phyloP scores from a whole-genome alignment of 2,329 filamentous ascomycete species.

The Ophiostoma novo-ulmi region DNA sequence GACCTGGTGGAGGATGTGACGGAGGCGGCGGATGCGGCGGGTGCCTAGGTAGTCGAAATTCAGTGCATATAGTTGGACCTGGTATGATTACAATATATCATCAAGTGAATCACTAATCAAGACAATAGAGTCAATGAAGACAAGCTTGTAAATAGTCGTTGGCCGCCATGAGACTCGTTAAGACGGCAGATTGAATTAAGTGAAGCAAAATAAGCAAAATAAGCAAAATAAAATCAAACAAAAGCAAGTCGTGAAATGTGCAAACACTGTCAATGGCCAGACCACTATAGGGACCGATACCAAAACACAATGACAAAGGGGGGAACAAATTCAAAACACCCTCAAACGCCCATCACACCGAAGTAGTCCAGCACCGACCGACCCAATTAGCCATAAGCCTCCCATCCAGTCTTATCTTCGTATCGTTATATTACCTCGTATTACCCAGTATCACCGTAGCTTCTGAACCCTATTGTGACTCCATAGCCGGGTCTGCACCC shows the following conservation, averaged over 20 bases:
- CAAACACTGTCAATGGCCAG: not conserved
- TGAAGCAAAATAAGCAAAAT: conserved; percentile 1
- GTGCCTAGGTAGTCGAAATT: not conserved
- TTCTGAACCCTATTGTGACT: not conserved
- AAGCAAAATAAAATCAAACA: not conserved
- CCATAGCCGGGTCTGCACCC: not conserved
- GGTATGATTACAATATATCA: not conserved
- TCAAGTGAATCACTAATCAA: not conserved
- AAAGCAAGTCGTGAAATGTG: not conserved
- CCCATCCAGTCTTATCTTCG: not conserved
- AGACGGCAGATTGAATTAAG: not conserved
- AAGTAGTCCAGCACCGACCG: not conserved
- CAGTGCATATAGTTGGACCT: not conserved
- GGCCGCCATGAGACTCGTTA: not conserved
- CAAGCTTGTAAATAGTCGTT: not conserved
- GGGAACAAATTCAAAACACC: not conserved
- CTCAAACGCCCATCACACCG: not conserved
- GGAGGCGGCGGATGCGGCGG: not conserved
- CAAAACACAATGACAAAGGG: not conserved
- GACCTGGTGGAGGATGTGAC: not conserved
- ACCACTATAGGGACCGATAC: not conserved
- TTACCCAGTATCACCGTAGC: no score
- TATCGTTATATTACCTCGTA: not conserved
- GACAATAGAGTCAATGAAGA: not conserved
- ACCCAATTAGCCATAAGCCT: not conserved